phyloP scores from a whole-genome alignment of 352 stramenopile genomes.

The Pythium pyrilobum region DNA sequence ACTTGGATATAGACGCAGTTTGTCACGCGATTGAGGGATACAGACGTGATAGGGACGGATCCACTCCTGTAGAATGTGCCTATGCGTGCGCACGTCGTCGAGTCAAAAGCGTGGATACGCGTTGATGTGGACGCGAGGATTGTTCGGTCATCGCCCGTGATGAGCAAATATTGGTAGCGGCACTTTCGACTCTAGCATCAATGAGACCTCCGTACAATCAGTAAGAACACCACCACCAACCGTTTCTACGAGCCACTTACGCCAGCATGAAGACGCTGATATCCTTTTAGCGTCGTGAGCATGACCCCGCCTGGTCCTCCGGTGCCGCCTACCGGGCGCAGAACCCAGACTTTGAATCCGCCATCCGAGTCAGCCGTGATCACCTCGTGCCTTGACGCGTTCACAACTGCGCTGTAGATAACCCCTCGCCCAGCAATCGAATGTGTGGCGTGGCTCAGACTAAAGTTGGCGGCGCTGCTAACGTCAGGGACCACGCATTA shows the following conservation, averaged over 20 bases:
- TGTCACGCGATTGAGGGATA: conserved; percentile 1
- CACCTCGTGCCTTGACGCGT: conserved; percentile 36
- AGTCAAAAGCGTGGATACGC: conserved; percentile 16
- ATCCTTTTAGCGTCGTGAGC: too few relatives aligned
- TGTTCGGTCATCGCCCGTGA: conserved; percentile 7
- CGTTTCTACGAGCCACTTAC: too few relatives aligned
- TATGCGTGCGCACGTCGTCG: conserved; percentile 13
- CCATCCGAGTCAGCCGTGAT: conserved; percentile 46
- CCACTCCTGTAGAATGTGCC: conserved; percentile 8
- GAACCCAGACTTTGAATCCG: conserved; percentile 47
- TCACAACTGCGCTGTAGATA: conserved; percentile 32
- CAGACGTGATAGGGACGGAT: not conserved
- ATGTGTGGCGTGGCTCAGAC: conserved; percentile 29
- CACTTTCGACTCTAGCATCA: conserved; percentile 17
- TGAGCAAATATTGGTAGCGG: conserved; percentile 1
- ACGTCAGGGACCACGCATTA: too few relatives aligned
- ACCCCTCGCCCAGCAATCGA: conserved; percentile 22
- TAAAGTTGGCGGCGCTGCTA: conserved; percentile 33
- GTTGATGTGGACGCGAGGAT: conserved; percentile 14
- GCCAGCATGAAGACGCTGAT: conserved; percentile 43
- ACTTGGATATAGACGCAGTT: conserved; percentile 2
- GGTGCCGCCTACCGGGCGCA: conserved; percentile 20
- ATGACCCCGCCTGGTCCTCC: not conserved
- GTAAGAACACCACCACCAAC: too few relatives aligned
- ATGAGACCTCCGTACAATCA: not conserved